Evolutionary conservation across 2,329 filamentous ascomycete genomes (phyloP).

Genomic region (Venturia nashicola): DNA sequence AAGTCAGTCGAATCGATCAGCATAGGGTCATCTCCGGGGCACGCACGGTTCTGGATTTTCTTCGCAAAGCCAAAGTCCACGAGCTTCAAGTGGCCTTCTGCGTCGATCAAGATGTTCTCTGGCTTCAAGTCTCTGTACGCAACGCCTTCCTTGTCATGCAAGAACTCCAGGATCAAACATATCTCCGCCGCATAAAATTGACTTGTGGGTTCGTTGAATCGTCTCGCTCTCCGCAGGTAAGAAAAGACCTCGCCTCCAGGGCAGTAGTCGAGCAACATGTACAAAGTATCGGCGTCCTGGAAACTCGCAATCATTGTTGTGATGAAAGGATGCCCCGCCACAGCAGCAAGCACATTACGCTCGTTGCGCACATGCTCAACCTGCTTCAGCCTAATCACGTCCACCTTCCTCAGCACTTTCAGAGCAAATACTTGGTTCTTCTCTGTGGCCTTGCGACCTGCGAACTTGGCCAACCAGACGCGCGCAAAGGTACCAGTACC

Average conservation of each 20-base stretch:
- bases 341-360: conserved; percentile 62
- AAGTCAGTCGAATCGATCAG: neutral
- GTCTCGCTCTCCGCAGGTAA: conserved; percentile 63
- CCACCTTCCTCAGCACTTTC: conserved; percentile 58
- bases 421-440: conserved; percentile 61
- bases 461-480: conserved; percentile 64
- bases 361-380: conserved; percentile 80
- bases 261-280: conserved; percentile 75
- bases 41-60: conserved; percentile 48
- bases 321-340: conserved; percentile 73
- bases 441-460: conserved; percentile 37
- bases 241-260: conserved; percentile 77
- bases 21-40: neutral
- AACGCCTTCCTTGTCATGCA: conserved; percentile 68
- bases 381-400: conserved; percentile 71
- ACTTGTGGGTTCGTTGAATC: conserved; percentile 66
- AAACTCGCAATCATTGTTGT: conserved; percentile 69
- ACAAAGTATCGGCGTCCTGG: conserved; percentile 65
- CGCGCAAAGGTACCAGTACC: conserved; percentile 77
- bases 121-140: conserved; percentile 76
- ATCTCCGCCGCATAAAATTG: conserved; percentile 80
- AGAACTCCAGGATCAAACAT: conserved; percentile 65
- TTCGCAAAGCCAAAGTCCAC: conserved; percentile 83
- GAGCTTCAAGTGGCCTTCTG: conserved; percentile 66
- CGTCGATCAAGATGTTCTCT: conserved; percentile 69